Conservation (phyloP, 2,329 filamentous ascomycete species). For the Aspergillus ruber region DNA sequence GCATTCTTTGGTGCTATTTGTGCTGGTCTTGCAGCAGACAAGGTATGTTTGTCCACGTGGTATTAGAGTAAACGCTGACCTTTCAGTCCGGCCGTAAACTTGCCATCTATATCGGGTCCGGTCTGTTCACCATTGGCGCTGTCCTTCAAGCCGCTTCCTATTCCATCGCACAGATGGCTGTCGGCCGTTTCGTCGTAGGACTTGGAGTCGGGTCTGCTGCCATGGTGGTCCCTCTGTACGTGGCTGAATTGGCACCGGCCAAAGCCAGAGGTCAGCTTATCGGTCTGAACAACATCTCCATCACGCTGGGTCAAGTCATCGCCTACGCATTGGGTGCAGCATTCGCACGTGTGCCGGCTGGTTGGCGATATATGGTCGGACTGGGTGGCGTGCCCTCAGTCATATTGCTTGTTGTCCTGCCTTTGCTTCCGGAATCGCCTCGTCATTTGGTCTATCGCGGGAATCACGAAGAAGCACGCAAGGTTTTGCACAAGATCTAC, state of each 20-base stretch:
- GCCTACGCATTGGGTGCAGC: conserved; percentile 39
- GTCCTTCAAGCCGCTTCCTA: conserved; percentile 32
- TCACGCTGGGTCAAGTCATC: conserved; percentile 39
- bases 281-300: conserved; percentile 42
- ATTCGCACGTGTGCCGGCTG: conserved; percentile 35
- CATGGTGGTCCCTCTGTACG: conserved; percentile 45
- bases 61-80: conserved; percentile 17
- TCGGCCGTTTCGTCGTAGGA: conserved; percentile 44
- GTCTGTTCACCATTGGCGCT: conserved; percentile 36
- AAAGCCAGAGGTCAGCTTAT: conserved; percentile 39
- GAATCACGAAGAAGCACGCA: conserved; percentile 19
- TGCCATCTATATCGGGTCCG: conserved; percentile 36
- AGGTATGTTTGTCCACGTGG: conserved; percentile 22
- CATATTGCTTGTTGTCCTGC: conserved; percentile 38
- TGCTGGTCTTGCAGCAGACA: conserved; percentile 32
- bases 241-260: conserved; percentile 46
- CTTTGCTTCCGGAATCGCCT: conserved; percentile 36
- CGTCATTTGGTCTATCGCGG: conserved; percentile 18
- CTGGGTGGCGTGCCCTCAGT: conserved; percentile 44
- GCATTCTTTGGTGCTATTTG: conserved; percentile 41
- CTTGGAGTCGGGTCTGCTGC: conserved; percentile 45
- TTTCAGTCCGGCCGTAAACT: conserved; percentile 33
- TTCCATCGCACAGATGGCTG: conserved; percentile 38
- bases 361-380: conserved; percentile 48
- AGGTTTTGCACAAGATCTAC: conserved; percentile 28